Evolutionary conservation across 768 basidiomycete genomes (phyloP).

Genomic region (Asterophora lycoperdoides): DNA sequence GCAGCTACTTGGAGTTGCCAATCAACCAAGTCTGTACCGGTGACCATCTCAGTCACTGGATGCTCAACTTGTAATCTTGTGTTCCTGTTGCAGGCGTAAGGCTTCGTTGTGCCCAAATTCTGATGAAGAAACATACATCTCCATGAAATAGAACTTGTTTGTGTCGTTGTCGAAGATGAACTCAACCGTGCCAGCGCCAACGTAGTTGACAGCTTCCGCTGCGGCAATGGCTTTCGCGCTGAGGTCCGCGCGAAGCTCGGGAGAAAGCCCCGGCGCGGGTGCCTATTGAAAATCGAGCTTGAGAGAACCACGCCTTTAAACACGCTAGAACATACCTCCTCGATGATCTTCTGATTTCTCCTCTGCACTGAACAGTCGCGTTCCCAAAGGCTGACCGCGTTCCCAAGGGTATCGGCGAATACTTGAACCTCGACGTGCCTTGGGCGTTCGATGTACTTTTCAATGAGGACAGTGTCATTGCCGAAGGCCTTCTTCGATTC

Average conservation of each 20-base stretch:
- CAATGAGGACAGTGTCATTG: slow-evolving; percentile 80
- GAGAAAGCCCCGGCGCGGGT: slow-evolving; percentile 83
- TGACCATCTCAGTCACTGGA: slow-evolving; percentile 94
- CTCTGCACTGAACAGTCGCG: slow-evolving; percentile 90
- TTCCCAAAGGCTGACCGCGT: slow-evolving; percentile 92
- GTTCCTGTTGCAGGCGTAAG: slow-evolving; percentile 47
- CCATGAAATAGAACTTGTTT: slow-evolving; percentile 89
- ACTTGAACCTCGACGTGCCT: slow-evolving; percentile 95
- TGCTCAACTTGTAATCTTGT: slow-evolving; percentile 86
- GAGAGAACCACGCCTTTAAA: neutral
- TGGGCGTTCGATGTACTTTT: slow-evolving; percentile 84
- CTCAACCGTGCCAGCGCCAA: slow-evolving; percentile 92
- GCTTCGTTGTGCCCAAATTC: neutral
- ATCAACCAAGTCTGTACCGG: slow-evolving; percentile 89
- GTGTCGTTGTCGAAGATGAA: slow-evolving; percentile 96
- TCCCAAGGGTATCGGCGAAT: slow-evolving; percentile 80
- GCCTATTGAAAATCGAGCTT: slow-evolving; percentile 44
- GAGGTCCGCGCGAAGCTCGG: slow-evolving; percentile 75
- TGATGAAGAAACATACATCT: slow-evolving; percentile 56
- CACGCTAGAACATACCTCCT: slow-evolving; percentile 52
- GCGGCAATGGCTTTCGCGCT: slow-evolving; percentile 87
- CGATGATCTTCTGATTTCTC: slow-evolving; percentile 93
- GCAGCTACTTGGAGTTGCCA: slow-evolving; percentile 88
- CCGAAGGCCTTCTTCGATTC: slow-evolving; percentile 88
- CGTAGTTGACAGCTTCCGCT: slow-evolving; percentile 88